phyloP scores from a whole-genome alignment of 495 filamentous ascomycete species.

The Parmelia sp. region DNA sequence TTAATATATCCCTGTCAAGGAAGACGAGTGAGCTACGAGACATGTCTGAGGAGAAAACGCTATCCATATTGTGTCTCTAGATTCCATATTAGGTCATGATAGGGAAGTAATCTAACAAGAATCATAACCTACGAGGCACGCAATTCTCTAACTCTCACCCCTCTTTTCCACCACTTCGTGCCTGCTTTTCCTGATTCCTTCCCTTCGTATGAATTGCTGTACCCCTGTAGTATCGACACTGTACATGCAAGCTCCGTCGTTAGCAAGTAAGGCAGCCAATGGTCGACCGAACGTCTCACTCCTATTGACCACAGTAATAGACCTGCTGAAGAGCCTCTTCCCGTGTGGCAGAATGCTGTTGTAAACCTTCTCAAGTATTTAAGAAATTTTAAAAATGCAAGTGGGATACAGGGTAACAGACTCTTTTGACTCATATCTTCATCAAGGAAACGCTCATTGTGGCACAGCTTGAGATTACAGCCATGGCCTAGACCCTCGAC shows the following conservation, averaged over 20 bases:
- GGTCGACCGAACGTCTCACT: slow-evolving; percentile 92
- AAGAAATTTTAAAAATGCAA: slow-evolving; percentile 92
- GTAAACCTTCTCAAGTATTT: slow-evolving; percentile 93
- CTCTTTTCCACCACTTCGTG: slow-evolving; percentile 80
- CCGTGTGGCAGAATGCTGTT: slow-evolving; percentile 93
- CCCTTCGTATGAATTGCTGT: slow-evolving; percentile 85
- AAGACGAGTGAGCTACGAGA: too few species aligned
- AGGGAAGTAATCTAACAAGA: too few species aligned
- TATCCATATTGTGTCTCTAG: too few species aligned
- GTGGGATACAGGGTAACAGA: slow-evolving; percentile 88
- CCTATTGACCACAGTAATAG: slow-evolving; percentile 90
- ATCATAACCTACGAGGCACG: too few species aligned
- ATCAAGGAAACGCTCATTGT: slow-evolving; percentile 94
- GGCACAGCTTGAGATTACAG: slow-evolving; percentile 99
- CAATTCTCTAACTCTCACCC: slow-evolving; percentile 71
- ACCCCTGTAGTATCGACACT: slow-evolving; percentile 86
- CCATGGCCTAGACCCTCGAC: slow-evolving; percentile 91
- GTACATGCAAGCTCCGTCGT: slow-evolving; percentile 93
- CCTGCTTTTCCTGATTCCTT: slow-evolving; percentile 68
- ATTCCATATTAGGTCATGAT: too few species aligned
- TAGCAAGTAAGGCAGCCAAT: slow-evolving; percentile 88
- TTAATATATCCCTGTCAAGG: too few species aligned
- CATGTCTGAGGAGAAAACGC: too few species aligned
- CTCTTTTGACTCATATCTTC: slow-evolving; percentile 72
- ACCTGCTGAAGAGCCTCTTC: slow-evolving; percentile 83